Evolutionary conservation across 371 early-diverging fungal genomes (phyloP), one percentile per base, ranked within the genome.

Genomic region (Rhizomucor miehei): DNA sequence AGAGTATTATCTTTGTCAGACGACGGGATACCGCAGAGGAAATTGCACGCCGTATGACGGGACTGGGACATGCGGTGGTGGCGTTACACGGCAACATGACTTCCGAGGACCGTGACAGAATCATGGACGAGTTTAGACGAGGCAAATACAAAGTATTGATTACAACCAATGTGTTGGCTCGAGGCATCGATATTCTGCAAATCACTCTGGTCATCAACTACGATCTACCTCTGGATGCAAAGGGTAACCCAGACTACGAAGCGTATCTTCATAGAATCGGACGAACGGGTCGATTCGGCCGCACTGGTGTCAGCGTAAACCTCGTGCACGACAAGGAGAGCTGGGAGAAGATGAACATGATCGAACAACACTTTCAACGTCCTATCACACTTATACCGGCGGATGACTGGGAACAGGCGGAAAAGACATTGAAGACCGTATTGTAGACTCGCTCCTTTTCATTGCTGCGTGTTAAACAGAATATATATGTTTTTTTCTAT

Each of bases 191-290:
- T 71, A 89, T 96, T 60, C 80, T 83, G 19, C 95, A 97, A 65
- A 98, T 99, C 55, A 94, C 90, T 62, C 77, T 99, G 60, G 99
- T 99, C 13, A 85, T 99, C 66, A 99, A 99, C 76, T 98, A 91
- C 65, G 99, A 99, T 63, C 78, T 99, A 61, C 99, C 99, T 3
- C 59, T 87, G 35, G 85, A 86, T 44, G 63, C 58, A 29, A 46
- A 68, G 10, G 65, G 65, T 12, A 65, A 67, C 5, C 88, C 93
- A 0, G 97, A 95, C 52, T 84, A 84, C 8, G 98, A 98, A 64
- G 97, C 98, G 0, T 99, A 99, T 64, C 77, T 99, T 37, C 99
- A 99, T 68, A 88, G 99, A 57, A 97, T 99, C 61, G 99, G 99
- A 9, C 87, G 99, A 63, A 98, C 99, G 0, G 99, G 99, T 35